Conservation (phyloP, 306 rosid species). For the Vigna angularis region DNA sequence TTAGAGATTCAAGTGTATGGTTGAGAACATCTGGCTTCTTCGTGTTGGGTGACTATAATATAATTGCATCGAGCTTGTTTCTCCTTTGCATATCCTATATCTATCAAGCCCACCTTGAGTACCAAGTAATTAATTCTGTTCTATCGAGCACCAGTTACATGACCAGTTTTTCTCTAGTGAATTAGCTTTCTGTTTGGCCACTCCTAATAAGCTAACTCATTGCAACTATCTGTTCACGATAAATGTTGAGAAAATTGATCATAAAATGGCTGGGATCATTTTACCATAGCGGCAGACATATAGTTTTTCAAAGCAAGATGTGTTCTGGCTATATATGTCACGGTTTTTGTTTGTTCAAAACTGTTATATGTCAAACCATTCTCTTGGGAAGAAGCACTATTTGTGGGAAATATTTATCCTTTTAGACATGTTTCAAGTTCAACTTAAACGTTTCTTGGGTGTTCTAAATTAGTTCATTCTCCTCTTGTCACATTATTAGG, state of each 20-base stretch:
- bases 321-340: background rate
- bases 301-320: background rate
- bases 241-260: background rate
- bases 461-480: background rate
- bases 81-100: background rate
- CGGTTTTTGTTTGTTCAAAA: background rate
- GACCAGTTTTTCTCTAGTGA: background rate
- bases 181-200: background rate
- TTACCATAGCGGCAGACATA: background rate
- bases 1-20: slow-evolving; percentile 18
- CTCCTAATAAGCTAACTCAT: background rate
- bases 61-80: background rate
- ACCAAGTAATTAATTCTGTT: slow-evolving; percentile 2
- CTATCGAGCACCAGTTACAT: background rate
- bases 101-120: background rate
- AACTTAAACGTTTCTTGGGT: background rate
- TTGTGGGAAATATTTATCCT: background rate
- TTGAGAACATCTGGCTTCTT: background rate
- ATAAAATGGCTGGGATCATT: background rate
- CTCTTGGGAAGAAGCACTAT: background rate
- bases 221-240: background rate
- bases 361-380: background rate
- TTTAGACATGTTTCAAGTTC: background rate
- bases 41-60: background rate
- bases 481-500: background rate